Conservation (phyloP, 2,329 filamentous ascomycete genomes). For the Aspergillus brunneoviolaceus region DNA sequence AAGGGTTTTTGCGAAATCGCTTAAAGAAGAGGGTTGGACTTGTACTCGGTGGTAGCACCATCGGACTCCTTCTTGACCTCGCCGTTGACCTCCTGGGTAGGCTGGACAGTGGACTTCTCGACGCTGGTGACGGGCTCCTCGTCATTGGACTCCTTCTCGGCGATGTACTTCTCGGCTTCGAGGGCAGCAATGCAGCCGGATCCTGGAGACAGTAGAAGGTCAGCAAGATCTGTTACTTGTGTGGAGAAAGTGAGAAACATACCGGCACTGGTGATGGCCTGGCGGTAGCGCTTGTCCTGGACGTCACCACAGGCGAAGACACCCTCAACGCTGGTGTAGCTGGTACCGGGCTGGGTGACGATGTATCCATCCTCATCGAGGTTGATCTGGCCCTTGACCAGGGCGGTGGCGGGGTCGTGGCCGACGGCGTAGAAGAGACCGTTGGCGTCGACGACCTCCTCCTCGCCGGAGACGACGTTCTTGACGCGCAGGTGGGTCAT, state of each 20-base stretch:
- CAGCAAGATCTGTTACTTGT: constrained; percentile 12
- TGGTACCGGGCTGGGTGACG: constrained; percentile 82
- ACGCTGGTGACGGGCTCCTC: constrained; percentile 44
- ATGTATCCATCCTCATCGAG: constrained; percentile 91
- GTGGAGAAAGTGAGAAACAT: constrained; percentile 40
- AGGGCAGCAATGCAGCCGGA: constrained; percentile 94
- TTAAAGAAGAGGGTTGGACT: constrained; percentile 64
- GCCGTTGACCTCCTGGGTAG: constrained; percentile 48
- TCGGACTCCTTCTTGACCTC: constrained; percentile 18
- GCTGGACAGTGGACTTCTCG: constrained; percentile 45
- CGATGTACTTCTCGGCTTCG: constrained; percentile 90
- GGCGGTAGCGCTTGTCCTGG: constrained; percentile 96
- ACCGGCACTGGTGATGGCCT: constrained; percentile 97
- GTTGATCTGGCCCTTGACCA: constrained; percentile 87
- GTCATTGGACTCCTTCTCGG: constrained; percentile 65
- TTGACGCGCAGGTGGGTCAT: constrained; percentile 87
- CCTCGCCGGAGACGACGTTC: constrained; percentile 71
- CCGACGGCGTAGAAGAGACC: constrained; percentile 97
- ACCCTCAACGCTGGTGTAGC: constrained; percentile 81
- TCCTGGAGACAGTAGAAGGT: constrained; percentile 51
- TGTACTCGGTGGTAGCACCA: constrained; percentile 55
- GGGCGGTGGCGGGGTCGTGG: constrained; percentile 86
- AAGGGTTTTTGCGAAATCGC: constrained; percentile 2
- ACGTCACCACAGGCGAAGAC: constrained; percentile 97
- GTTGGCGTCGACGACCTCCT: constrained; percentile 83